Evolutionary conservation across 2,329 filamentous ascomycete genomes (phyloP), one percentile per base, ranked within the genome.

Genomic region (Kalmusia sp.): DNA sequence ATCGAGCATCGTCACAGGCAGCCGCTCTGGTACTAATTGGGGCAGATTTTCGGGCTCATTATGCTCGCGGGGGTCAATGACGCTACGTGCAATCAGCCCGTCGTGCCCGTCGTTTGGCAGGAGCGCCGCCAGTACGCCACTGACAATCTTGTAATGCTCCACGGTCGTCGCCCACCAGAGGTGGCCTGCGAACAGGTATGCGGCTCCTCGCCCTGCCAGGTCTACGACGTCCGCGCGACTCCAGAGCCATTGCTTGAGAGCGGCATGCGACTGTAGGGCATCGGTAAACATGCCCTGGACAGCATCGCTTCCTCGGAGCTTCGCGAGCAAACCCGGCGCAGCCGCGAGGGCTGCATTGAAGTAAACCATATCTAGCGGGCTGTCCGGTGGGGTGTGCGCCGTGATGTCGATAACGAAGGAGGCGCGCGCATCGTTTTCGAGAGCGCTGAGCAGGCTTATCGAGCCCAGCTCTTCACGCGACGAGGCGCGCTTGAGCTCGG

Each of bases 21-120:
- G n/a, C 14, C 31, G 33, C 6, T 21, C 49, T 12, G 25, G 49
- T 14, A 39, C n/a, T 8, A n/a, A 31, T 12, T 39, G 41, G 55
- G 77, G 67, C 75, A 58, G 56, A 73, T 75, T 69, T 73, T 75
- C 67, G 73, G 77, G 58, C 76, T 74, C 71, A 77, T 77, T 57
- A 51, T 70, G 64, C 41, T 60, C 55, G 21, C 47, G 25, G 3
- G 39, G 22, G 22, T 57, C 35, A 17, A 38, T 31, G 17, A 37
- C 27, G 19, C 35, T 28, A 25, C 40, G 25, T 30, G 38, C n/a
- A 37, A 50, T 19, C 41, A n/a, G n/a, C n/a, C n/a, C 31, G 5
- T 43, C 15, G 15, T 43, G 25, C 4, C 45, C 25, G 21, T 63
- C 53, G 1, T 53, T 49, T 52, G 51, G 58, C 11, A 61, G 33